These are phyloP conservation scores for Lignosus rhinocerotis DNA, from an alignment of 1,284 basidiomycete genomes.

Conservation along the genomic window DNA sequence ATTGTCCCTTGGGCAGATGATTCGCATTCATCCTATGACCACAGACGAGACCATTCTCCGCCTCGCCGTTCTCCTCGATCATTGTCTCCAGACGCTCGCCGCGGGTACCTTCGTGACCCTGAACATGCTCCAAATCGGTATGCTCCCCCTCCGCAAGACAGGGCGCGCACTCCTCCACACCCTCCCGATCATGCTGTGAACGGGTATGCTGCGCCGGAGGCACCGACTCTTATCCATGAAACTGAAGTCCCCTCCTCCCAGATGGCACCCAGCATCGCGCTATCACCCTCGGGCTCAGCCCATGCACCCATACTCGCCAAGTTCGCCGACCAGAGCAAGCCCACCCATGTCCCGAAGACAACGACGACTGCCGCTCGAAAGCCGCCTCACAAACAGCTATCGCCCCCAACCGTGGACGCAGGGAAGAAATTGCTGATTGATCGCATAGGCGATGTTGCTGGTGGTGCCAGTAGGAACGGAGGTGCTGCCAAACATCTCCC, in stretches of 20 bases:
- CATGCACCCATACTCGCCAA: background rate
- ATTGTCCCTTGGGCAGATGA: background rate
- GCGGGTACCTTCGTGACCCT: background rate
- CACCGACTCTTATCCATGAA: background rate
- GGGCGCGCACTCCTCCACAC: background rate
- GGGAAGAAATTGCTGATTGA: slow-evolving; percentile 8
- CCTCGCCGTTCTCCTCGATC: background rate
- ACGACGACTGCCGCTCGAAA: slow-evolving; percentile 8
- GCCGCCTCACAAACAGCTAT: slow-evolving; percentile 6
- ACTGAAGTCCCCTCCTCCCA: slow-evolving; percentile 15
- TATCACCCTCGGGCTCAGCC: background rate
- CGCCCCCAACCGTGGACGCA: background rate
- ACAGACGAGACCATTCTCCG: background rate
- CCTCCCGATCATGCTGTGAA: background rate
- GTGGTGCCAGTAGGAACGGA: background rate
- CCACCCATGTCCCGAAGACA: background rate
- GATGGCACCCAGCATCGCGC: background rate
- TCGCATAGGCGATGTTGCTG: background rate
- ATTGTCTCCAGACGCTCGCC: background rate
- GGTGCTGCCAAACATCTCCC: background rate
- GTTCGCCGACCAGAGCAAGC: background rate
- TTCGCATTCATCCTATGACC: background rate
- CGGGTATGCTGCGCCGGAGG: slow-evolving; percentile 16
- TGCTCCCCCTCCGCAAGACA: background rate
- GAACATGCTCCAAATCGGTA: background rate